A percentile compares a stretch with the other conserved stretches of the same genome.
phyloP scores from a whole-genome alignment of 2,329 filamentous ascomycete species.

The Alternaria burnsii region DNA sequence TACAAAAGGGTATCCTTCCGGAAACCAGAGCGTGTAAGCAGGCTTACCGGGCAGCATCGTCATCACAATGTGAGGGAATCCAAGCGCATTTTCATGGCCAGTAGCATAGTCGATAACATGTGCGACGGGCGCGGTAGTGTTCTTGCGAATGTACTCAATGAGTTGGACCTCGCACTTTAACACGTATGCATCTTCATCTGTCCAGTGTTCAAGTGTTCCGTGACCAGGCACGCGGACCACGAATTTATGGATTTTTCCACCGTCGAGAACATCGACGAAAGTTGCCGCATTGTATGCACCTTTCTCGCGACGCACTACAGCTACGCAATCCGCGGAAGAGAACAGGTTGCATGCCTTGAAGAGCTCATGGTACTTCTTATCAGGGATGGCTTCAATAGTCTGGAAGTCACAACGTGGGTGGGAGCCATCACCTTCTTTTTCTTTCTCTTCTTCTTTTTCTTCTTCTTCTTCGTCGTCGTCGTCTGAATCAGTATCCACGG shows the following conservation, averaged over 20 bases:
- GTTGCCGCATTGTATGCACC: not conserved
- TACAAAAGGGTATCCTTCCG: conserved; percentile 9
- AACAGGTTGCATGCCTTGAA: not conserved
- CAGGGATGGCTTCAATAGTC: not conserved
- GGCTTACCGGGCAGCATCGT: conserved; percentile 13
- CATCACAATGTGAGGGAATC: conserved; percentile 31
- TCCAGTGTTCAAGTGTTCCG: conserved; percentile 18
- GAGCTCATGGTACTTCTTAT: not conserved
- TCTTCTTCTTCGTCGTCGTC: not conserved
- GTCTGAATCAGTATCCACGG: not conserved
- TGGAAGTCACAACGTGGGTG: conserved; percentile 1
- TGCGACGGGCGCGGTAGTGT: conserved; percentile 24
- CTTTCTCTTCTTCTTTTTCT: too few relatives aligned
- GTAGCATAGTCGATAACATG: conserved; percentile 20
- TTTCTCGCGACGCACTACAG: not conserved
- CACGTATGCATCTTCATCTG: conserved; percentile 11
- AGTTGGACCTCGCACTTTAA: conserved; percentile 10
- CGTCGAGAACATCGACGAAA: not conserved
- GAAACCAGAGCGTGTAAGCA: conserved; percentile 15
- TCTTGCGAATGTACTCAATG: conserved; percentile 17
- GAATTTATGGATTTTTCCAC: not conserved
- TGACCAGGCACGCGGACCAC: conserved; percentile 14
- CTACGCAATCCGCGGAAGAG: not conserved
- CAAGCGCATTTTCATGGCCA: conserved; percentile 20
- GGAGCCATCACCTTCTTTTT: not conserved